Percentiles rank a stretch among this genome's conserved stretches.
phyloP scores from a whole-genome alignment of 108 stramenopile species.

The Cyclotella atomus region DNA sequence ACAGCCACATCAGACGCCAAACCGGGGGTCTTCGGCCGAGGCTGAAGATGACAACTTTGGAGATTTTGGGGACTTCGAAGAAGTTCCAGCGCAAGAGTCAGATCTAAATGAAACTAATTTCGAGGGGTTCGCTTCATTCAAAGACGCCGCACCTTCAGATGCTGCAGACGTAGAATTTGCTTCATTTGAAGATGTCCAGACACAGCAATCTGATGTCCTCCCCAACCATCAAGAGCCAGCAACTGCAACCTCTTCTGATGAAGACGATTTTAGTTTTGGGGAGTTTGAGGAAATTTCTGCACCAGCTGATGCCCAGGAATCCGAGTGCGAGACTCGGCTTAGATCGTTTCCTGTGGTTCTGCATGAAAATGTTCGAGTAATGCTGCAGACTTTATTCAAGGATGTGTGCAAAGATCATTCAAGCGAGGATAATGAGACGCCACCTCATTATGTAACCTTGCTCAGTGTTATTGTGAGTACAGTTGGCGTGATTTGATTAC shows the following conservation, averaged over 20 bases:
- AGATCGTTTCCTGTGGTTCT: constrained; percentile 1
- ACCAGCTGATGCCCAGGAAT: background rate
- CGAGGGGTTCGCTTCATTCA: background rate
- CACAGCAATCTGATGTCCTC: background rate
- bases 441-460: constrained; percentile 42
- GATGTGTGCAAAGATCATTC: background rate
- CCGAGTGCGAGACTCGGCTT: background rate
- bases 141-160: background rate
- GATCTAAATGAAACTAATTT: background rate
- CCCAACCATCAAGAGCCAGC: background rate
- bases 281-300: constrained; percentile 18
- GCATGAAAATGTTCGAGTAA: constrained; percentile 31
- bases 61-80: constrained; percentile 35
- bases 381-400: constrained; percentile 43
- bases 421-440: background rate
- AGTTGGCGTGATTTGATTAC: background rate
- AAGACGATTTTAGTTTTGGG: background rate
- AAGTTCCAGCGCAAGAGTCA: background rate
- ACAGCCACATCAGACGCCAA: background rate
- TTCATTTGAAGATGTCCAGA: background rate
- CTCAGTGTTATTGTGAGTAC: constrained; percentile 31
- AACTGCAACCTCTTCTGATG: too few species aligned
- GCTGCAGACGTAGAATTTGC: background rate
- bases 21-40: background rate
- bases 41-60: constrained; percentile 29